phyloP scores from a whole-genome alignment of 2,329 filamentous ascomycete species.

The Aspergillus sp. region DNA sequence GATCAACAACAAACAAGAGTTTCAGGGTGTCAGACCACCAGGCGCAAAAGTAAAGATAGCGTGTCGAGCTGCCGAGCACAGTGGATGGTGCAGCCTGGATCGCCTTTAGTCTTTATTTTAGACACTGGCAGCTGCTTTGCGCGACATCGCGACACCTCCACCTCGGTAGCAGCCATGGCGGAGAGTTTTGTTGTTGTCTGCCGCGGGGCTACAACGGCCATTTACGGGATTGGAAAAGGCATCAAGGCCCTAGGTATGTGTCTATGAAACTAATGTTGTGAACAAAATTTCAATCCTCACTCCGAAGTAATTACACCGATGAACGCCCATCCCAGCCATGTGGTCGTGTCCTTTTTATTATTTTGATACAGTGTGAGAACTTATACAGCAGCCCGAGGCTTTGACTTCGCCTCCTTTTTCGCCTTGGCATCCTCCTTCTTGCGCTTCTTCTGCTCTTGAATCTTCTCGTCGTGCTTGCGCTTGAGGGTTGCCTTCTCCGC shows the following conservation, averaged over 20 bases:
- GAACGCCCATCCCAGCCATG: neutral
- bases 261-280: neutral
- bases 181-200: neutral
- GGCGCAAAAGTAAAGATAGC: neutral
- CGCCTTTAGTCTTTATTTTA: neutral
- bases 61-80: neutral
- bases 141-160: too few relatives aligned
- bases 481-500: constrained; percentile 82
- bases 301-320: neutral
- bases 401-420: constrained; percentile 87
- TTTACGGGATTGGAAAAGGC: neutral
- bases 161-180: neutral
- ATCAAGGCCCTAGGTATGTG: neutral
- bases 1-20: neutral
- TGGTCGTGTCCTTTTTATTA: neutral
- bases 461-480: constrained; percentile 89
- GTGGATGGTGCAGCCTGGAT: neutral
- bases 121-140: neutral
- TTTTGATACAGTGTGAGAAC: neutral
- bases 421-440: constrained; percentile 92
- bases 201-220: neutral
- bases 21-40: neutral
- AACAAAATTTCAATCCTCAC: neutral
- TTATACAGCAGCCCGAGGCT: constrained; percentile 65
- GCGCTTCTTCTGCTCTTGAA: constrained; percentile 92